Base-by-base conservation (phyloP, 2,329 filamentous ascomycete genomes). In the Chrysoporthe cubensis region DNA sequence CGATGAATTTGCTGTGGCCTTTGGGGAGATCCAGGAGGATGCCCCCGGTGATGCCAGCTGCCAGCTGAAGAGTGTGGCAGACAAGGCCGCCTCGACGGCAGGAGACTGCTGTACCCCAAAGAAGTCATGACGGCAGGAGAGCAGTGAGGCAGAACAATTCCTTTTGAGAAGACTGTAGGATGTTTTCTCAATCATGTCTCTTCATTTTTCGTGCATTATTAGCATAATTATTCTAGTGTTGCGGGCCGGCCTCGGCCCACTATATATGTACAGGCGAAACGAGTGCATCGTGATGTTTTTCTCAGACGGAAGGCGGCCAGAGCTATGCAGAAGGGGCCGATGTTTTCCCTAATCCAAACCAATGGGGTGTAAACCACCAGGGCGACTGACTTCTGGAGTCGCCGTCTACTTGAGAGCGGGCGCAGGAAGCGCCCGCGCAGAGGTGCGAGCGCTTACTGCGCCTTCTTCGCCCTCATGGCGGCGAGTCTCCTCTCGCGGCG, bases 401-500 rank as follows among this genome's bases (percentile, higher is more conserved):
- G 21, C 16, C 61, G 43, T 40, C 37, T 40, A 7, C 5, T 40
- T 40, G 37, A 9, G 54, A 42, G 21, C 16, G 9, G 9, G n/a
- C 16, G 9, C 4, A 26, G 7, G 18, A 44, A 16, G 21, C 40
- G 37, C 5, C 9, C 14, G 5, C 26, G 37, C n/a, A 16, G 18
- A 60, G n/a, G 5, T 26, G 18, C 40, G 21, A 4, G 21, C 14
- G 44, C 77, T 81, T 87, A 91, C 81, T 91, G 85, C 57, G 83
- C 82, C 85, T 94, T 94, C 84, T 89, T 90, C 71, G 84, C 83
- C 77, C 84, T 84, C 79, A 91, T 84, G 67, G 87, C 80, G 66
- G 84, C 87, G 62, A 92, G 75, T 87, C 92, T 94, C 80, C 84
- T 88, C 80, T 96, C 93, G 69, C 94, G 88, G 77, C 94, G 90